Evolutionary conservation across 768 basidiomycete species (phyloP).

Genomic region (Agaricus blazei): DNA sequence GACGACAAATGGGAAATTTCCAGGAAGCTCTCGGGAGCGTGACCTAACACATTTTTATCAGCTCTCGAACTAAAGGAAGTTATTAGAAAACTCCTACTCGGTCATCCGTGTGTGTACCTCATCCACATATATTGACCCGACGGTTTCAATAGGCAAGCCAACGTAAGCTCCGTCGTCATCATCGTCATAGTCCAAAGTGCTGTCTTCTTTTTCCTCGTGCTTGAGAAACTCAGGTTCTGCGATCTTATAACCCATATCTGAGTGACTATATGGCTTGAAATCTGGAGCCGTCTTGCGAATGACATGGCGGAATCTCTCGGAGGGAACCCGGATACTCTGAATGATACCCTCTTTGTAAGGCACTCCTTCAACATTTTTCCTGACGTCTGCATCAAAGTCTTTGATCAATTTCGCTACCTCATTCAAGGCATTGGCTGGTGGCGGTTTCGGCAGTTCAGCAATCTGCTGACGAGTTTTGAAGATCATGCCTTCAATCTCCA

Average conservation of each 20-base stretch:
- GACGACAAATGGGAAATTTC: slow-evolving; percentile 60
- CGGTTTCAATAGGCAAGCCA: background rate
- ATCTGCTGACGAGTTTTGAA: slow-evolving; percentile 28
- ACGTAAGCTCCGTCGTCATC: slow-evolving; percentile 9
- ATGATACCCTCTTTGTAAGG: slow-evolving; percentile 47
- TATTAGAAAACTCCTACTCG: slow-evolving; percentile 9
- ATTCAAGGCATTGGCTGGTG: slow-evolving; percentile 50
- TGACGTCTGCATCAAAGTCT: slow-evolving; percentile 41
- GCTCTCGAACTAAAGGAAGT: background rate
- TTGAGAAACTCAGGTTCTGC: slow-evolving; percentile 16
- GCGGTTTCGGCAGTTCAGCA: slow-evolving; percentile 38
- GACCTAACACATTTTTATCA: slow-evolving; percentile 47
- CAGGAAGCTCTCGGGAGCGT: slow-evolving; percentile 66
- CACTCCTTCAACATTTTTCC: slow-evolving; percentile 44
- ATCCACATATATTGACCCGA: slow-evolving; percentile 17
- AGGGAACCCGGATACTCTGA: slow-evolving; percentile 48
- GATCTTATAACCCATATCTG: slow-evolving; percentile 9
- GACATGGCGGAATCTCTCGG: slow-evolving; percentile 38
- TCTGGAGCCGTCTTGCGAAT: slow-evolving; percentile 52
- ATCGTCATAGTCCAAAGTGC: background rate
- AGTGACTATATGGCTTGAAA: slow-evolving; percentile 45
- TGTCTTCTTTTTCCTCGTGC: slow-evolving; percentile 9
- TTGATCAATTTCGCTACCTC: slow-evolving; percentile 49
- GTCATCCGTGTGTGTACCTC: slow-evolving; percentile 18
- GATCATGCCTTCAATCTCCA: slow-evolving; percentile 48